Evolutionary conservation across 805 yeast genomes (phyloP).

Genomic region (Saccharomycopsis babjevae): DNA sequence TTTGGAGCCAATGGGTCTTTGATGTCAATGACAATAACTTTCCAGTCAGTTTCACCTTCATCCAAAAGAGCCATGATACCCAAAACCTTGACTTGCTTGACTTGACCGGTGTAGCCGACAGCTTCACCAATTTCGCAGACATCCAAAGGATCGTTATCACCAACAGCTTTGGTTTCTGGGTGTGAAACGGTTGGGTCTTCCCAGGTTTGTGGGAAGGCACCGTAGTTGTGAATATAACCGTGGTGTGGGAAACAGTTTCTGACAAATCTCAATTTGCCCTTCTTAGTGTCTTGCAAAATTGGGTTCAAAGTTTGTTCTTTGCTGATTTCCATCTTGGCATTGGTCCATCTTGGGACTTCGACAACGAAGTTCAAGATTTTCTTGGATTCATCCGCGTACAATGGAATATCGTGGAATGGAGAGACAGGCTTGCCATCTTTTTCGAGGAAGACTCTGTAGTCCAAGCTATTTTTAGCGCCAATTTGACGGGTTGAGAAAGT

Average conservation of each 20-base stretch:
- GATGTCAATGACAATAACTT: conserved; percentile 79
- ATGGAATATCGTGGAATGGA: conserved; percentile 89
- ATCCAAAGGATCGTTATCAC: conserved; percentile 83
- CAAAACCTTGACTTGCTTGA: conserved; percentile 81
- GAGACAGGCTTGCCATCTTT: conserved; percentile 90
- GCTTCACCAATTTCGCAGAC: conserved; percentile 73
- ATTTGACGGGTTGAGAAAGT: conserved; percentile 81
- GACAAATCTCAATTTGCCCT: conserved; percentile 91
- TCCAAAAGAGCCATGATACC: conserved; percentile 94
- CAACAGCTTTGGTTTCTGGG: conserved; percentile 58
- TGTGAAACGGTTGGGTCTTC: conserved; percentile 58
- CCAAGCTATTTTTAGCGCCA: conserved; percentile 93
- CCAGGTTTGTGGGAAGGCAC: conserved; percentile 96
- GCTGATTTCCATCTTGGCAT: conserved; percentile 91
- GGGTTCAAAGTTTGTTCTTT: conserved; percentile 83
- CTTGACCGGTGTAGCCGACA: conserved; percentile 57
- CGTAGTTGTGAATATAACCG: conserved; percentile 97
- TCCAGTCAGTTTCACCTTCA: conserved; percentile 88
- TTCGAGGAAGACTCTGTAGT: conserved; percentile 84
- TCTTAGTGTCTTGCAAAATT: conserved; percentile 93
- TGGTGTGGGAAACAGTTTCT: conserved; percentile 98
- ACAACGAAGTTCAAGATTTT: conserved; percentile 84
- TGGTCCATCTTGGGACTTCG: conserved; percentile 98
- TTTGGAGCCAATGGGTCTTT: conserved; percentile 84
- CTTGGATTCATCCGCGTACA: conserved; percentile 89